A percentile compares a stretch with the other conserved stretches of the same genome.
phyloP scores from a whole-genome alignment of 2,329 filamentous ascomycete species.

The Aspergillus jensenii region DNA sequence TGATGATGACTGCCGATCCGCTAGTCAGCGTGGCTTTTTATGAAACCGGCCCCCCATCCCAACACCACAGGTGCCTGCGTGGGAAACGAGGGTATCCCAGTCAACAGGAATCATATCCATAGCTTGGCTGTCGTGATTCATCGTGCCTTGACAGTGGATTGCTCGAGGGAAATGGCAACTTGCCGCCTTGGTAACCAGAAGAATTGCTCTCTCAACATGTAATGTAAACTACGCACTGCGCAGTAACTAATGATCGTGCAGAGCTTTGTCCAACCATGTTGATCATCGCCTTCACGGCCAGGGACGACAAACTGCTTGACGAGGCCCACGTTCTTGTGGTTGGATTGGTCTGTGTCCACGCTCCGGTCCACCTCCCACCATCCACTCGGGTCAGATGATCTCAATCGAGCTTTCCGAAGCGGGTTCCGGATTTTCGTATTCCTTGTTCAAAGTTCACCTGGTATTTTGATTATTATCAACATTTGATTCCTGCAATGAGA shows the following conservation, averaged over 20 bases:
- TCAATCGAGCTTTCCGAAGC: conserved; percentile 5
- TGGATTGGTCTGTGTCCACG: conserved; percentile 11
- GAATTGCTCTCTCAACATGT: neutral
- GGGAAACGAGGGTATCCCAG: conserved; percentile 22
- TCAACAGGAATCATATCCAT: neutral
- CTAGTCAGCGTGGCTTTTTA: conserved; percentile 7
- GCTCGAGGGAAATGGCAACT: neutral
- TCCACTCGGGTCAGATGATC: conserved; percentile 17
- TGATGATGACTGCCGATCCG: conserved; percentile 10
- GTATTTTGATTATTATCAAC: neutral
- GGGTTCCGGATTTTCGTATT: neutral
- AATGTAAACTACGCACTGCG: too few species aligned
- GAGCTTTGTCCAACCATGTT: conserved; percentile 1
- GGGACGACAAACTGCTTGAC: conserved; percentile 1
- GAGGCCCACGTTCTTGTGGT: conserved; percentile 8
- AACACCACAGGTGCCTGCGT: conserved; percentile 21
- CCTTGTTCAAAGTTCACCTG: neutral
- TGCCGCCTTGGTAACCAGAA: neutral
- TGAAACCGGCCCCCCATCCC: conserved; percentile 10
- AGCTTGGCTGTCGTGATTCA: neutral
- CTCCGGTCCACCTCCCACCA: conserved; percentile 12
- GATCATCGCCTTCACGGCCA: conserved; percentile 7
- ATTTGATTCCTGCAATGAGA: neutral
- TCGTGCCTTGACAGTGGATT: neutral
- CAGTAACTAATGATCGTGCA: neutral